A percentile compares a stretch with the other conserved stretches of the same genome.
phyloP scores from a whole-genome alignment of 257 asterid genomes.

The Solanum pinnatisectum region DNA sequence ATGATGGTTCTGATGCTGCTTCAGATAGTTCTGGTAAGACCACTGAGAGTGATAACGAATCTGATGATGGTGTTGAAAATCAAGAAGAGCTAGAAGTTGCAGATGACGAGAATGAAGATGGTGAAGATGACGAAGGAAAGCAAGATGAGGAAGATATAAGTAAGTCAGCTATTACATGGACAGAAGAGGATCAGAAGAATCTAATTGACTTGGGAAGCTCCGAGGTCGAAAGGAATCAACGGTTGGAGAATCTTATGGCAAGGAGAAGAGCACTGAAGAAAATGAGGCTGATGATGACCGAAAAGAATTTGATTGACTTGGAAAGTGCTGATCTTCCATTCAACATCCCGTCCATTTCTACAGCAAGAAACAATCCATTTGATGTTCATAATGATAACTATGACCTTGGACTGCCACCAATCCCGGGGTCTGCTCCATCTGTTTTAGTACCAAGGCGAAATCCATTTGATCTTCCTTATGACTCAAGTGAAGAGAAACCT shows the following conservation, averaged over 20 bases:
- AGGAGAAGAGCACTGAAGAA: constrained; percentile 80
- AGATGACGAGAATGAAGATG: constrained; percentile 39
- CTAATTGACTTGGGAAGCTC: constrained; percentile 86
- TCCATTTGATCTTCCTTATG: constrained; percentile 88
- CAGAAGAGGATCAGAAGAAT: constrained; percentile 91
- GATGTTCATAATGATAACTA: constrained; percentile 42
- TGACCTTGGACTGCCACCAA: constrained; percentile 53
- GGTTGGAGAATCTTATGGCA: constrained; percentile 74
- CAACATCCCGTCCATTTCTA: constrained; percentile 52
- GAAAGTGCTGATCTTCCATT: constrained; percentile 62
- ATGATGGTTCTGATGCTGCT: constrained; percentile 35
- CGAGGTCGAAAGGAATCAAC: constrained; percentile 76
- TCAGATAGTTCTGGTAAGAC: constrained; percentile 31
- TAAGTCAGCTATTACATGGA: constrained; percentile 63
- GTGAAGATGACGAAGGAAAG: constrained; percentile 27
- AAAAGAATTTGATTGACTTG: constrained; percentile 67
- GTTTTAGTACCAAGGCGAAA: constrained; percentile 55
- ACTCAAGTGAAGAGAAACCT: constrained; percentile 78
- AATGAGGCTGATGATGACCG: constrained; percentile 33
- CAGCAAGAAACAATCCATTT: constrained; percentile 65
- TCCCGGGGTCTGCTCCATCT: constrained; percentile 96
- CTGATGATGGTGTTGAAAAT: constrained; percentile 44
- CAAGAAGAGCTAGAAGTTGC: constrained; percentile 41
- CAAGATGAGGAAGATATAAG: constrained; percentile 38
- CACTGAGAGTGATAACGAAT: constrained; percentile 29